Base-by-base conservation (phyloP, 179 eudicot genomes). In the Heliamphora pulchella region DNA sequence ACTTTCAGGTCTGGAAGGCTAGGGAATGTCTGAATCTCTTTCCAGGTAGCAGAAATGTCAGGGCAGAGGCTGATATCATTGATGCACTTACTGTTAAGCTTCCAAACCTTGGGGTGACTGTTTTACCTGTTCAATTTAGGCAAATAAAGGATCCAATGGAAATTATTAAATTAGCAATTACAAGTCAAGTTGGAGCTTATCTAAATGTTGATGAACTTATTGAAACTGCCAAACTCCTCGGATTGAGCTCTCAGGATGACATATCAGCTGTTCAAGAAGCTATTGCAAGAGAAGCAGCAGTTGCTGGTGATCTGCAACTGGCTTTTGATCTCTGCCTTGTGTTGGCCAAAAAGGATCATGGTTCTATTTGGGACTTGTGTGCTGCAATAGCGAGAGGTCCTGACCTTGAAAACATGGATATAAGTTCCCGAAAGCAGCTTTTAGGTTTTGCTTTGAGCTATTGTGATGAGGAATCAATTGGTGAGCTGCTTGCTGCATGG, bases 131-230 rank as follows among this genome's bases (percentile, higher is more conserved):
- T 89, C 93, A 93, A 86, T 96, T 89, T 88, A 92, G 92, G 85
- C 98, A 96, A 89, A 91, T 92, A 74, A 94, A 92, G 85, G 98
- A 96, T 83, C 99, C 96, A 6, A 94, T 96, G 99, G 92, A 92
- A 82, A 88, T 96, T 51, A 82, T 94, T 69, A 94, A 90, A 80
- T 84, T 94, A 89, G 99, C 98, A 62, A 89, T 96, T 79, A 91
- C 98, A 73, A 91, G 90, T 85, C 98, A 96, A 86, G 88, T 85
- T 77, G 99, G 98, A 82, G 94, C 91, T 67, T 96, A 94, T 87
- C 83, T 96, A 70, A 88, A 94, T 81, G 94, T 94, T 72, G 99
- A 96, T 87, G 99, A 94, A 84, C 82, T 96, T 69, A 87, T 94
- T 83, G 98, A 92, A 85, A 86, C 91, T 63, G 98, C 97, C 87